Evolutionary conservation across 495 filamentous ascomycete species (phyloP).

Genomic region (Bacidia rubella): DNA sequence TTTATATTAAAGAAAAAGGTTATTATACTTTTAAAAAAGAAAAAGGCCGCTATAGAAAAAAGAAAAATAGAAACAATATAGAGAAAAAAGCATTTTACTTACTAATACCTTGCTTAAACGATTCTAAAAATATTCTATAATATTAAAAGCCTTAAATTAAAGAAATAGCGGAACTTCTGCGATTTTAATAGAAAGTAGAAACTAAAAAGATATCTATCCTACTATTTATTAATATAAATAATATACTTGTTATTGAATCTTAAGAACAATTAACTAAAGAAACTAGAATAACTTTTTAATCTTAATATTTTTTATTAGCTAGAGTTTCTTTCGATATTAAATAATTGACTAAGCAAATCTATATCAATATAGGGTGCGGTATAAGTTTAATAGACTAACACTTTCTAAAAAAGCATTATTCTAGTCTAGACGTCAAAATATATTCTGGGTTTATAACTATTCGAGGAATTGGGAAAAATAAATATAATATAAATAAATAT

Average conservation of each 20-base stretch:
- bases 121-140: not conserved
- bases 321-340: too few species aligned
- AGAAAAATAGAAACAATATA: not conserved
- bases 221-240: too few species aligned
- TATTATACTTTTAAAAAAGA: not conserved
- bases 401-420: not conserved
- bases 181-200: too few species aligned
- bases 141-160: not conserved
- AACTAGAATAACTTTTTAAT: too few species aligned
- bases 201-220: too few species aligned
- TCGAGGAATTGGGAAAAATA: not conserved
- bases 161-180: too few species aligned
- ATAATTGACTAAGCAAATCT: not conserved
- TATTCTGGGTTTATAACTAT: not conserved
- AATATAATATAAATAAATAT: not conserved
- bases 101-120: not conserved
- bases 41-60: not conserved
- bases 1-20: too few species aligned
- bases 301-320: too few species aligned
- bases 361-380: not conserved
- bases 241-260: too few species aligned
- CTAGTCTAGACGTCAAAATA: not conserved
- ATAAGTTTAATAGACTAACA: not conserved
- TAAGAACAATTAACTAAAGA: too few species aligned
- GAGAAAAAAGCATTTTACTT: not conserved